Base-by-base conservation (phyloP, 768 basidiomycete species). In the Russula vinacea region DNA sequence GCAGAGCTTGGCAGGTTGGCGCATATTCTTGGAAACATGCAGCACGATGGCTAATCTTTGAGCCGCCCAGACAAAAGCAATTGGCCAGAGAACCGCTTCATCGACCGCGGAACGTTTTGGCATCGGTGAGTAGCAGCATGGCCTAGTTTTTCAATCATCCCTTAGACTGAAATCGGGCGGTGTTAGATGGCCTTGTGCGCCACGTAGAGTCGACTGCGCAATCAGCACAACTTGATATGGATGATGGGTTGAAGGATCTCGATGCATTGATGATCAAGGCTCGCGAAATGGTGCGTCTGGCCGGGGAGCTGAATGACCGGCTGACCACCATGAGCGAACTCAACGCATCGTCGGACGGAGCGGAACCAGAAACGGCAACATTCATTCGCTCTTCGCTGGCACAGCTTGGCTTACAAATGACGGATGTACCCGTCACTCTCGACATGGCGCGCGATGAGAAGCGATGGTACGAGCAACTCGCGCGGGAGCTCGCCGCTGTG, bases 181-280 rank as follows among this genome's bases (percentile, higher is more conserved):
- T 17, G 7, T 6, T 62, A 95, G 93, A 88, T 74, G 90, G 92
- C 1, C 92, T 98, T 66, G 76, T 98, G 53, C 84, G 84, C 62
- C 83, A 79, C 2, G 90, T 94, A 47, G 85, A 90, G 73, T 78
- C 81, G 16, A 84, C 85, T 10, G 83, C 85, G 1, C 82, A 87
- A 69, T 81, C 80, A 5, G 79, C 85, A 17, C 81, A 86, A 51
- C 82, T 81, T 9, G 80, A 86, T 67, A 83, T 98, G 77, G 80
- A 81, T 29, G 84, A 87, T 67, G 90, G 94, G 0, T 79, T 98
- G 37, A 80, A 85, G 68, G 97, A 98, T 71, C 81, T 98, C 39
- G 93, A 98, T 72, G 89, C 88, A 0, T 76, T 98, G 52, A 94
- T 91, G 89, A 79, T 88, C 54, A 91, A 95, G 72, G 94, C 94